Base-by-base conservation (phyloP, 2,329 filamentous ascomycete species). In the Colletotrichum sp. region DNA sequence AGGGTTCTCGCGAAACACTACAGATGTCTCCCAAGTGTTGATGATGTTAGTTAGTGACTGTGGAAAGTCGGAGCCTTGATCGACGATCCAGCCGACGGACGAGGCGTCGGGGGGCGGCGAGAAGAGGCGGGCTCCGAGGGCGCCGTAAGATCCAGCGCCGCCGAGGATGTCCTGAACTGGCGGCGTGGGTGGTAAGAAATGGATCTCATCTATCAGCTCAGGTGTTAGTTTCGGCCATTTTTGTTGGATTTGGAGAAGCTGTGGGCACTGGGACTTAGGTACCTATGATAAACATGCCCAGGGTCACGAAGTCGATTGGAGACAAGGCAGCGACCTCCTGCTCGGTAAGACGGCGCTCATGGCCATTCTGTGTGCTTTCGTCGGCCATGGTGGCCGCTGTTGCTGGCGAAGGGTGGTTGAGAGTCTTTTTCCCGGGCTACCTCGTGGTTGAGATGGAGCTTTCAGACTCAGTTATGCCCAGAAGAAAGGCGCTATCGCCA, bases 61-160 rank as follows among this genome's bases (percentile, higher is more conserved):
- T 0, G 96, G 96, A 79, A 99, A 99, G 85, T 99, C 97, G 18
- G 92, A 93, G 34, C 97, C 97, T 80, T 93, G 91, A 84, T 99
- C 96, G 59, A 99, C 92, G 77, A 99, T 93, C 96, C 96, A 99
- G 78, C 95, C 95, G 7, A 99, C 92, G 4, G 90, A 89, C 49
- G 87, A 88, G 26, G 95, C 94, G 62, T 88, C 81, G 5, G 92
- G 89, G 36, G 89, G 86, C 4, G 95, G 95, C 6, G 95, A 96
- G 83, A 98, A 94, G 65, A 99, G 89, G 36, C 97, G 94, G 21
- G 97, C 97, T 24, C 97, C 97, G 8, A 99, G 88, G 9, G 96
- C 95, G 10, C 95, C 93, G 84, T 95, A 99, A 4, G 96, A 91
- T 30, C 96, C 97, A 32, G 94, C 97, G 28, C 97, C 97, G 69